Conservation (phyloP, 1,284 basidiomycete genomes). For the Xerocomus cyaneibrunnescens region DNA sequence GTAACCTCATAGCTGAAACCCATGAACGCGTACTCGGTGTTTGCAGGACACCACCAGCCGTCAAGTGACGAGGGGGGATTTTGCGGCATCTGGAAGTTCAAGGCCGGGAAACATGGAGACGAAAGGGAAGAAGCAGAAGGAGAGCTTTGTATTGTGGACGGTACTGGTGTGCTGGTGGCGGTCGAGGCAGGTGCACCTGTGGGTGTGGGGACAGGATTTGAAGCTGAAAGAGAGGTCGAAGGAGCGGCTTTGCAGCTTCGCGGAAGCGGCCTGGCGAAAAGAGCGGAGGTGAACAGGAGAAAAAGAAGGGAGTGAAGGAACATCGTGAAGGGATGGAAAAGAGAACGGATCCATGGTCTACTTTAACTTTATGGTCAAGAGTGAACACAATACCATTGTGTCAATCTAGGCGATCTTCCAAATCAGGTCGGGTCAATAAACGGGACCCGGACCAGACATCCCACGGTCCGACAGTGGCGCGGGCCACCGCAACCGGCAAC, state of each 20-base stretch:
- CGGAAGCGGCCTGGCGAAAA: constrained; percentile 15
- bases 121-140: too few relatives aligned
- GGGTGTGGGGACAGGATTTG: neutral
- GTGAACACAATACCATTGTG: too few relatives aligned
- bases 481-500: too few relatives aligned
- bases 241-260: constrained; percentile 8
- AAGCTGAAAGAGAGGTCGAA: neutral
- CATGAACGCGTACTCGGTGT: constrained; percentile 67
- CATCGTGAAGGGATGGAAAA: neutral
- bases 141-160: too few relatives aligned
- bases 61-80: constrained; percentile 44
- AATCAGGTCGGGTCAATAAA: too few relatives aligned
- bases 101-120: constrained; percentile 63
- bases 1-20: constrained; percentile 74
- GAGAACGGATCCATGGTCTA: neutral
- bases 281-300: constrained; percentile 8
- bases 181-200: neutral
- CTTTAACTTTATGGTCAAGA: too few relatives aligned
- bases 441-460: too few relatives aligned
- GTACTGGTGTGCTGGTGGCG: too few relatives aligned
- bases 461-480: too few relatives aligned
- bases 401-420: too few relatives aligned
- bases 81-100: constrained; percentile 58
- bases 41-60: constrained; percentile 66
- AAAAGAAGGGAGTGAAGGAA: neutral